These are phyloP conservation scores for Voacanga thouarsii DNA, from an alignment of 257 asterid species.

Conservation along the genomic window DNA sequence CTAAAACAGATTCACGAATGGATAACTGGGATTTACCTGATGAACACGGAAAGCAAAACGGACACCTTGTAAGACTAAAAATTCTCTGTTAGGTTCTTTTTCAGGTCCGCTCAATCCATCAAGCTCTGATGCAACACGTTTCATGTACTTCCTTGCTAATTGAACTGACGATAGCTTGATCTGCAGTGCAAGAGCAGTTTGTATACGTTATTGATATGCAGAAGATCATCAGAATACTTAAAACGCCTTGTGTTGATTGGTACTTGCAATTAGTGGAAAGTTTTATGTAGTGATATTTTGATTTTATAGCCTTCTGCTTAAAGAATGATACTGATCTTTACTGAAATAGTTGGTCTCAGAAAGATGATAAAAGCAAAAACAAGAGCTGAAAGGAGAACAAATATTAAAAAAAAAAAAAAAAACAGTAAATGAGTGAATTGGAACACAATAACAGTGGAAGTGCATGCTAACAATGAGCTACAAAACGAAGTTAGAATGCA, in stretches of 20 bases:
- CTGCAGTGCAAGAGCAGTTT: constrained; percentile 38
- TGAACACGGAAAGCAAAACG: constrained; percentile 98
- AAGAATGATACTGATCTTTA: no score
- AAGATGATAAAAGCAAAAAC: background rate
- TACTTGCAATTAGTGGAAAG: background rate
- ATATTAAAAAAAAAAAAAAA: no score
- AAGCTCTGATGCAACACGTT: constrained; percentile 86
- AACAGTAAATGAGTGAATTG: no score
- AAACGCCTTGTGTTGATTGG: no score
- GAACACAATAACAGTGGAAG: no score
- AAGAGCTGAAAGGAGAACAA: background rate
- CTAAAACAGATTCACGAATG: background rate
- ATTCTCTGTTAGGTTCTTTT: constrained; percentile 91
- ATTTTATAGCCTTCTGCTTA: no score
- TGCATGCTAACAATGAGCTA: background rate
- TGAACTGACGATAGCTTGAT: constrained; percentile 92
- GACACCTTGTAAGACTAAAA: constrained; percentile 85
- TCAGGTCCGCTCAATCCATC: constrained; percentile 76
- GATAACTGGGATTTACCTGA: constrained; percentile 49
- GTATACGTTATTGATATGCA: background rate
- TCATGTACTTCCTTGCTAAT: constrained; percentile 90
- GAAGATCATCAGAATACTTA: background rate
- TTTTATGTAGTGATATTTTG: background rate
- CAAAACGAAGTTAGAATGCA: background rate
- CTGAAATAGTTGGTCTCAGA: no score